Percentiles rank a stretch among this genome's conserved stretches.
Evolutionary conservation across 257 asterid genomes (phyloP).

Genomic region (Cordia subcordata): DNA sequence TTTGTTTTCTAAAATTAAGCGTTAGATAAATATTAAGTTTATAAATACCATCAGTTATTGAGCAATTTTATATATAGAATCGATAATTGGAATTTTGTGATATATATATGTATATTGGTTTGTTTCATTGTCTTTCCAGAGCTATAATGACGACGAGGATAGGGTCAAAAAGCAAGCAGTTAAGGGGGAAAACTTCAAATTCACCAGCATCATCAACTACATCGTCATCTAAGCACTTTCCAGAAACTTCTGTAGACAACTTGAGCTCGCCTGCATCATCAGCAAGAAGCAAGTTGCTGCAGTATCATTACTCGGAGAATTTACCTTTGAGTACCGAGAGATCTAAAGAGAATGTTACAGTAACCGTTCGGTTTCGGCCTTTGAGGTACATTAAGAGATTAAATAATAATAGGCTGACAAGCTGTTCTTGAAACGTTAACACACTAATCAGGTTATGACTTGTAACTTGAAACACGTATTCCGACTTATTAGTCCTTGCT

Average conservation of each 20-base stretch:
- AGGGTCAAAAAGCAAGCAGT: constrained; percentile 1
- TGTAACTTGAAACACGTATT: neutral
- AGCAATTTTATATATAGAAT: neutral
- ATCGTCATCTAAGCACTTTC: constrained; percentile 69
- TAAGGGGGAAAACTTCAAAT: constrained; percentile 9
- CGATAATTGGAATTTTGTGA: neutral
- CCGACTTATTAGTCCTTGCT: neutral
- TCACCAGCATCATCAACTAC: constrained; percentile 85
- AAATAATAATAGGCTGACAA: no score
- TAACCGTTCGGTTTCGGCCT: constrained; percentile 96
- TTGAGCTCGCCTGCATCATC: constrained; percentile 89
- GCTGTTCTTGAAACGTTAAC: no score
- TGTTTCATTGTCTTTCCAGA: neutral
- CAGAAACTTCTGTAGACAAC: constrained; percentile 60
- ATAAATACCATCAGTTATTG: neutral
- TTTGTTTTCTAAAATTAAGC: no score
- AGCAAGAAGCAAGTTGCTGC: constrained; percentile 65
- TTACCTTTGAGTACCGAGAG: constrained; percentile 48
- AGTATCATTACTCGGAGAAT: constrained; percentile 41
- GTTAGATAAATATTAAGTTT: neutral
- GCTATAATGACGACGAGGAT: constrained; percentile 2
- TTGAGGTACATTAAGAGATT: constrained; percentile 54
- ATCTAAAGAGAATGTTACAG: constrained; percentile 89
- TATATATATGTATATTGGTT: neutral
- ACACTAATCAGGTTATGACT: no score